A percentile compares a stretch with the other conserved stretches of the same genome.
phyloP scores from a whole-genome alignment of 176 grass and related monocot genomes.

The Cenchrus americanus region DNA sequence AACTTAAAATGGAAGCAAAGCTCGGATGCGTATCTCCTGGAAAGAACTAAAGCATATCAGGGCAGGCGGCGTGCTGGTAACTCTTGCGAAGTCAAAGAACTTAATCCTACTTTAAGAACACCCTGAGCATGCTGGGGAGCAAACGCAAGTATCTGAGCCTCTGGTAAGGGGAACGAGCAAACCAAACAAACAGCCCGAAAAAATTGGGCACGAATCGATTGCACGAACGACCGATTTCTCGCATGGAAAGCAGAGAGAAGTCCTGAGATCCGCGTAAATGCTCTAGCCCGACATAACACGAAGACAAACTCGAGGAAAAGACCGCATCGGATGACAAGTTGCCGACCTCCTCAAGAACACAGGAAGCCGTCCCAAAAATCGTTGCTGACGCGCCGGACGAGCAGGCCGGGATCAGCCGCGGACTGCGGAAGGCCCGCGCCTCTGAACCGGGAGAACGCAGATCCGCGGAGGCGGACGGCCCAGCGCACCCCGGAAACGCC shows the following conservation, averaged over 20 bases:
- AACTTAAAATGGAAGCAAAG: not conserved
- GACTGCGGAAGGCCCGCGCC: not conserved
- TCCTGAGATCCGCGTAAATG: conserved; percentile 3
- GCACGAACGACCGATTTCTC: conserved; percentile 2
- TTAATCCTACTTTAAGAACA: not conserved
- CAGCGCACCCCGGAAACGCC: not conserved
- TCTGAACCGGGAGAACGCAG: conserved; percentile 9
- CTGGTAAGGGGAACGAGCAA: not conserved
- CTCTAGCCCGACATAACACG: not conserved
- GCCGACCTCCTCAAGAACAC: not conserved
- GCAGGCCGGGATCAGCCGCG: not conserved
- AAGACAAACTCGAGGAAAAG: not conserved
- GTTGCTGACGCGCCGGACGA: not conserved
- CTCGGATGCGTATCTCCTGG: not conserved
- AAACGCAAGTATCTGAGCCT: not conserved
- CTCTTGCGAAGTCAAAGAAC: not conserved
- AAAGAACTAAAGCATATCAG: not conserved
- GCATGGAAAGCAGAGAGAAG: not conserved
- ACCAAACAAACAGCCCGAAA: not conserved
- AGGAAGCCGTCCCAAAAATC: not conserved
- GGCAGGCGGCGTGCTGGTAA: not conserved
- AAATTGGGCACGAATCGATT: not conserved
- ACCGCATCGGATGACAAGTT: not conserved
- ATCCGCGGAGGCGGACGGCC: conserved; percentile 8
- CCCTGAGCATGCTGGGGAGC: not conserved